Percentiles rank a stretch among this genome's conserved stretches.
These are phyloP conservation scores for Ogataea trehalophila DNA, from an alignment of 805 yeast genomes.

Conservation along the genomic window DNA sequence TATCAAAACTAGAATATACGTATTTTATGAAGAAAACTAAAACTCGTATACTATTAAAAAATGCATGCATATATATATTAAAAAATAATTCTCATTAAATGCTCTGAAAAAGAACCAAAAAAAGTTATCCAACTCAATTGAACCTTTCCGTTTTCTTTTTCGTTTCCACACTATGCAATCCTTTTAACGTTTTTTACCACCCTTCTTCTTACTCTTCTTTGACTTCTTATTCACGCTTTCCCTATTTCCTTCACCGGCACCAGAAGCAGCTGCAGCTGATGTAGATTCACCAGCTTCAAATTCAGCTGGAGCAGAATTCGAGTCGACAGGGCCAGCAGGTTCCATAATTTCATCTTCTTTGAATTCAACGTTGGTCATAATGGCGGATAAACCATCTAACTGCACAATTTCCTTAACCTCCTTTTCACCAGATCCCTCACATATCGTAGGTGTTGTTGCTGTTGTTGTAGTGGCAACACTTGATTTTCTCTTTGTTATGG, in stretches of 20 bases:
- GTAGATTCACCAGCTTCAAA: constrained; percentile 2
- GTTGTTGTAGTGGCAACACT: not conserved
- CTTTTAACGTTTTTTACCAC: constrained; percentile 15
- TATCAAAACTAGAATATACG: not conserved
- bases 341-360: constrained; percentile 11
- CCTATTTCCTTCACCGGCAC: not conserved
- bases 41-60: too few species aligned
- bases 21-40: not conserved
- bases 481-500: constrained; percentile 25
- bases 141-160: too few species aligned
- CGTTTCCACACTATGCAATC: too few species aligned
- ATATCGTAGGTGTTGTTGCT: not conserved
- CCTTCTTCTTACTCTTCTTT: constrained; percentile 21
- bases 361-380: constrained; percentile 20
- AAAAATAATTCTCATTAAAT: too few species aligned
- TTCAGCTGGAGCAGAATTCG: not conserved
- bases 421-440: not conserved
- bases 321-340: not conserved
- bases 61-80: too few species aligned
- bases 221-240: constrained; percentile 5
- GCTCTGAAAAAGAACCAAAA: too few species aligned
- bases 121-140: too few species aligned
- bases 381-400: constrained; percentile 23
- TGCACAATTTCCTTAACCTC: constrained; percentile 14
- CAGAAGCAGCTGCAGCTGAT: not conserved